phyloP scores from a whole-genome alignment of 2,329 filamentous ascomycete genomes.

The Endocalyx cinctus region DNA sequence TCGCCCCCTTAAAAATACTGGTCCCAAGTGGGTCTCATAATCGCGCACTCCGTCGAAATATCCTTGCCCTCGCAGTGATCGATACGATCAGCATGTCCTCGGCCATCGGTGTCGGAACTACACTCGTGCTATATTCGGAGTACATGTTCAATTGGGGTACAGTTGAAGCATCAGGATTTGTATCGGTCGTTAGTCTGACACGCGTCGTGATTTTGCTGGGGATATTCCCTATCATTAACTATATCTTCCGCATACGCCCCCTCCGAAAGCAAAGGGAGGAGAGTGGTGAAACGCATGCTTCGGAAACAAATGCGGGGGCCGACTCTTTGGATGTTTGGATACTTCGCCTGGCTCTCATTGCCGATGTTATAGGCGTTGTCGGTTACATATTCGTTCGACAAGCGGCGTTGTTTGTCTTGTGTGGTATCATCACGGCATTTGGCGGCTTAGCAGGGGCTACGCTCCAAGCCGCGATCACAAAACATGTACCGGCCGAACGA shows the following conservation, averaged over 20 bases:
- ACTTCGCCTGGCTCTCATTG: constrained; percentile 68
- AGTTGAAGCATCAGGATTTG: constrained; percentile 73
- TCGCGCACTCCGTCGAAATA: constrained; percentile 66
- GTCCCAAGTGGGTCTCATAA: constrained; percentile 64
- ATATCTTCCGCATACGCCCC: constrained; percentile 61
- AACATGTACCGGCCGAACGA: constrained; percentile 78
- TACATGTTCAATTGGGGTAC: constrained; percentile 79
- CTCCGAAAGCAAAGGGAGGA: constrained; percentile 37
- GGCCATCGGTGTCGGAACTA: constrained; percentile 74
- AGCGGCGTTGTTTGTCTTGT: constrained; percentile 61
- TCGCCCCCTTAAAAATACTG: constrained; percentile 74
- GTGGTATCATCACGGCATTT: constrained; percentile 68
- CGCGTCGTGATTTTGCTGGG: constrained; percentile 73
- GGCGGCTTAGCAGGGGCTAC: constrained; percentile 85
- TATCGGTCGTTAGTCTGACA: constrained; percentile 72
- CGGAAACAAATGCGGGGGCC: constrained; percentile 60
- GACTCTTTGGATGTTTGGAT: constrained; percentile 74
- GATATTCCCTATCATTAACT: constrained; percentile 71
- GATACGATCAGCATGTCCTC: constrained; percentile 81
- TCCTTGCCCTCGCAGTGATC: constrained; percentile 74
- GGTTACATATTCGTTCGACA: constrained; percentile 67
- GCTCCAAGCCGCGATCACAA: constrained; percentile 78
- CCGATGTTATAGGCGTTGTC: constrained; percentile 70
- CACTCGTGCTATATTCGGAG: constrained; percentile 79
- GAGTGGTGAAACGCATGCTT: constrained; percentile 28